Evolutionary conservation across 805 yeast genomes (phyloP).

Genomic region (Cyberlindnera lachancei): DNA sequence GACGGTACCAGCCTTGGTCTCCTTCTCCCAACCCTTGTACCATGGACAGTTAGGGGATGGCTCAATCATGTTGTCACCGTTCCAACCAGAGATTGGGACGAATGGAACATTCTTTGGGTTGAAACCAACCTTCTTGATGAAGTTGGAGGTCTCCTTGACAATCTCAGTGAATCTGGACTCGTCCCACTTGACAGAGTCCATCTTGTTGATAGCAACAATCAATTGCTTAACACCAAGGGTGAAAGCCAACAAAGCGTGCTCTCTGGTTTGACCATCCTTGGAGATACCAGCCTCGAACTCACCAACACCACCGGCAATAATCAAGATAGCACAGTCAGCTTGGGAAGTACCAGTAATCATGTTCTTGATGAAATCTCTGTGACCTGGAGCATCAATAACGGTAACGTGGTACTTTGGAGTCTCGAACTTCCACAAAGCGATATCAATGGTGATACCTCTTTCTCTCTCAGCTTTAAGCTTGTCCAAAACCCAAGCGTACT

Average conservation of each 20-base stretch:
- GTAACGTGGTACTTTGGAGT: conserved; percentile 91
- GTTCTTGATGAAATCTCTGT: conserved; percentile 94
- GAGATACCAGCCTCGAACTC: background rate
- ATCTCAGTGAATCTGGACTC: background rate
- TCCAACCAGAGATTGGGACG: background rate
- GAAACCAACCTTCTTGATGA: background rate
- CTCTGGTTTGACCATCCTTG: conserved; percentile 52
- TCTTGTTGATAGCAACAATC: conserved; percentile 74
- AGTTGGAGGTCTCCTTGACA: background rate
- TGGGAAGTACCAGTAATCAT: conserved; percentile 68
- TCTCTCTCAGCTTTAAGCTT: conserved; percentile 32
- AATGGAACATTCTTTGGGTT: background rate
- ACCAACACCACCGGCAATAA: background rate
- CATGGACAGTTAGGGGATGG: background rate
- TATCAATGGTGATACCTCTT: background rate
- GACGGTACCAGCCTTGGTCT: conserved; percentile 8
- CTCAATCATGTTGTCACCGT: background rate
- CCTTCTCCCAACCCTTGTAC: background rate
- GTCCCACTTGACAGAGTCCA: background rate
- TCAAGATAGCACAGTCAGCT: background rate
- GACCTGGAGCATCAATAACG: conserved; percentile 93
- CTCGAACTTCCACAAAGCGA: conserved; percentile 49
- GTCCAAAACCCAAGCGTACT: conserved; percentile 97
- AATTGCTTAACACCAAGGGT: conserved; percentile 85
- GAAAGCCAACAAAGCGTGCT: conserved; percentile 87